Base-by-base conservation (phyloP, 2,329 filamentous ascomycete species). In the Diatrype stigma region DNA sequence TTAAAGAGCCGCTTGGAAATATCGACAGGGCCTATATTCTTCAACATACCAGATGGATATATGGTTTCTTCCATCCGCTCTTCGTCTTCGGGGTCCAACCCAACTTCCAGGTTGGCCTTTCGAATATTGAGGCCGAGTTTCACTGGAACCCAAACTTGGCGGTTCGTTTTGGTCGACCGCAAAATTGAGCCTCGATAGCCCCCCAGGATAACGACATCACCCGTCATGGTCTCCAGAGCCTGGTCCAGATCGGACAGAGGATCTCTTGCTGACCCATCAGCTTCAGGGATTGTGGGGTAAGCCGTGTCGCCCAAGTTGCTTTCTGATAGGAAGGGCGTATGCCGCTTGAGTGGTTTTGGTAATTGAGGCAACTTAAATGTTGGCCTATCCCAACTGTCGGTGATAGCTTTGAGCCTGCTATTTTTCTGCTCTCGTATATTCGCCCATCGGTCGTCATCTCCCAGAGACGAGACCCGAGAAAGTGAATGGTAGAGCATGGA, bases 111-210 rank as follows among this genome's bases (percentile, higher is more conserved):
- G 65, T 97, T 90, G 2, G 93, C 92, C 65, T 94, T 96, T 50
- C 92, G 86, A 54, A 96, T 81, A 60, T 96, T 96, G 47, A 97
- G 73, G 1, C 93, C 92, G 26, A 96, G 86, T 69, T 96, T 96
- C 63, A 96, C 86, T 0, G 92, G 92, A 2, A 95, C 89, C 93
- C 93, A 97, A 0, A 96, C 73, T 65, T 96, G 90, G n/a, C 90
- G 84, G 63, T 93, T 84, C 3, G 88, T 81, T 55, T 90, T 85
- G 11, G 90, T 87, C 11, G 90, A 95, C 28, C 92, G 84, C 28
- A 97, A 70, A n/a, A 96, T 79, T 0, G 92, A 96, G 3, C 93
- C 93, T 57, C 93, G 81, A 64, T 96, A 96, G 14, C 93, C 93
- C 19, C 93, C 93, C 64, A 97, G 79, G 28, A 96, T 77, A 7